phyloP scores from a whole-genome alignment of 306 rosid genomes.

The Crataegus laevigata region DNA sequence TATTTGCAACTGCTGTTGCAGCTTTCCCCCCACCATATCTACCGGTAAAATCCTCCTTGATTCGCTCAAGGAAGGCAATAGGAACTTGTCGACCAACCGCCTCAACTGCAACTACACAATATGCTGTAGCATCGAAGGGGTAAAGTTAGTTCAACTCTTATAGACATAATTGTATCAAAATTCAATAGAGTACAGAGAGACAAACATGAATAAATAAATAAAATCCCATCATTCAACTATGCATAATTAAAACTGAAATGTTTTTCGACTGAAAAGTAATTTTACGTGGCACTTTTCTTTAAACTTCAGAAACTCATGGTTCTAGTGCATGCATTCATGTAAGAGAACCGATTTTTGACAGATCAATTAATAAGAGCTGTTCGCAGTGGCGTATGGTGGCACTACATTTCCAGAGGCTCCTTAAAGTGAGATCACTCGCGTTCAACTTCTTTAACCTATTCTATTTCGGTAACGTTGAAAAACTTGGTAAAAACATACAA shows the following conservation, averaged over 20 bases:
- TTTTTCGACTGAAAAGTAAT: background rate
- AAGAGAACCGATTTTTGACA: background rate
- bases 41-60: constrained; percentile 76
- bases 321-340: background rate
- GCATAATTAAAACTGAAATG: background rate
- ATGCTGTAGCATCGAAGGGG: constrained; percentile 44
- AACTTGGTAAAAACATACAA: background rate
- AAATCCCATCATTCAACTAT: background rate
- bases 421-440: background rate
- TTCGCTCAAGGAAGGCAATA: constrained; percentile 76
- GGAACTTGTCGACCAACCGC: constrained; percentile 78
- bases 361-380: background rate
- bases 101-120: constrained; percentile 85
- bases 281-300: background rate
- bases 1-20: constrained; percentile 61
- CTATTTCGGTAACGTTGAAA: background rate
- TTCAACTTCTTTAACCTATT: background rate
- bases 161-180: background rate
- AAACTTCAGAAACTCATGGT: background rate
- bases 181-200: background rate
- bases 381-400: background rate
- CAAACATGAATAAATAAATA: background rate
- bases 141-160: constrained; percentile 24
- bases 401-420: background rate
- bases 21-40: constrained; percentile 88